Evolutionary conservation across 2,329 filamentous ascomycete species (phyloP).

Genomic region (Graphilbum ipis-grandicollis): DNA sequence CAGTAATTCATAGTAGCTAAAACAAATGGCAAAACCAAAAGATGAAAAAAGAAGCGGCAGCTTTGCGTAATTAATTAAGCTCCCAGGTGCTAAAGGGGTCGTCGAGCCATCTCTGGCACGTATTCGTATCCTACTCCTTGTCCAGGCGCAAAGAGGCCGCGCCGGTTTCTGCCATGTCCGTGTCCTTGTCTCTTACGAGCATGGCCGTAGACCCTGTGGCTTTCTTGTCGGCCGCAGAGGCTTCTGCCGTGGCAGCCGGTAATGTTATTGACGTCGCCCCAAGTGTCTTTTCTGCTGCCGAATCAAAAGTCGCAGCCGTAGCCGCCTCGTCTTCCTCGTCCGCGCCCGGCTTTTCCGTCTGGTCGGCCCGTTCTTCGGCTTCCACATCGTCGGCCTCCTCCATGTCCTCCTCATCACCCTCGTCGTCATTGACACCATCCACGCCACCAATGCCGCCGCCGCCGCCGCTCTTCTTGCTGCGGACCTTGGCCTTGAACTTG

Average conservation of each 20-base stretch:
- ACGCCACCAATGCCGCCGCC: background rate
- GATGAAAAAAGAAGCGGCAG: background rate
- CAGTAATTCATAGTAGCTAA: no score
- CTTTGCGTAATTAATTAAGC: background rate
- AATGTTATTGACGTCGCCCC: no score
- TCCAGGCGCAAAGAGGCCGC: slow-evolving; percentile 10
- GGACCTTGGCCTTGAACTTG: background rate
- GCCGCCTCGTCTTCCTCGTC: background rate
- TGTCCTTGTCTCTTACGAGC: slow-evolving; percentile 25
- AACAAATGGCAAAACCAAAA: no score
- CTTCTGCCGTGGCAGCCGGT: background rate
- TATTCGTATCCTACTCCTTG: slow-evolving; percentile 6
- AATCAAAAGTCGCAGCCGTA: background rate
- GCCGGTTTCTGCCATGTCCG: slow-evolving; percentile 30
- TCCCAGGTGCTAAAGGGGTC: no score
- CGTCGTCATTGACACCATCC: slow-evolving; percentile 3
- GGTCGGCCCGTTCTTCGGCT: slow-evolving; percentile 1
- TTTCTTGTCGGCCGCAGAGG: background rate
- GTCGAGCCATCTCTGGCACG: no score
- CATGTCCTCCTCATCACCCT: slow-evolving; percentile 7
- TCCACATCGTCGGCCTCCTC: slow-evolving; percentile 4
- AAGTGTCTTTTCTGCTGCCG: background rate
- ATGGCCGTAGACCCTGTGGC: no score
- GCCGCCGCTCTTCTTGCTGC: background rate
- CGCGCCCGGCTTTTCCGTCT: no score